Evolutionary conservation across 176 grass and related monocot species (phyloP).

Genomic region (Musa beccarii): DNA sequence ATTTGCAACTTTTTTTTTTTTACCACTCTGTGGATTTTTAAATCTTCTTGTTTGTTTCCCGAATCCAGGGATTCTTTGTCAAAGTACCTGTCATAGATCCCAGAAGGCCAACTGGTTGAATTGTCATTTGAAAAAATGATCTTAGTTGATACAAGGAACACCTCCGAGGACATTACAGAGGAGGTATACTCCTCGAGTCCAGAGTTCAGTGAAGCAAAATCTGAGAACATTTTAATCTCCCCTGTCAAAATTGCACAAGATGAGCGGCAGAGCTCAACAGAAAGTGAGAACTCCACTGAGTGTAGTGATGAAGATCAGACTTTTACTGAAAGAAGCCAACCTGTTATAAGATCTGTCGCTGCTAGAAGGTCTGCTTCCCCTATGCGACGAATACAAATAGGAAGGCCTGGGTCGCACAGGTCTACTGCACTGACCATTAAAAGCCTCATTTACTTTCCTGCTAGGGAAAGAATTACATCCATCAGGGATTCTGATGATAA

Average conservation of each 20-base stretch:
- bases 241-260: conserved; percentile 84
- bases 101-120: conserved; percentile 27
- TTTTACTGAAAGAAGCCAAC: conserved; percentile 74
- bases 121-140: conserved; percentile 10
- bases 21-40: not conserved
- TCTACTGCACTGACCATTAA: conserved; percentile 86
- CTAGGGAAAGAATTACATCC: conserved; percentile 62
- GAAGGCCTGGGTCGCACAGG: conserved; percentile 85
- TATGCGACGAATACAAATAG: conserved; percentile 90
- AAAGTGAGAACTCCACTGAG: conserved; percentile 43
- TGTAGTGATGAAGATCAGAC: conserved; percentile 51
- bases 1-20: not conserved
- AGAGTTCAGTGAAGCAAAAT: conserved; percentile 22
- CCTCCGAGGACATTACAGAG: conserved; percentile 19
- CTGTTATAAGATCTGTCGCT: conserved; percentile 70
- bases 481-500: conserved; percentile 62
- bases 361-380: conserved; percentile 95
- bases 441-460: conserved; percentile 80
- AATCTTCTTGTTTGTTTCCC: conserved; percentile 3
- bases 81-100: conserved; percentile 48
- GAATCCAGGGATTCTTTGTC: conserved; percentile 52
- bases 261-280: conserved; percentile 70
- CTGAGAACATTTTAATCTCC: conserved; percentile 39
- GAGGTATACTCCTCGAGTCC: conserved; percentile 12
- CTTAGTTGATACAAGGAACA: conserved; percentile 24